These are phyloP conservation scores for Lentinula guzmanii DNA, from an alignment of 768 basidiomycete genomes.

Conservation along the genomic window DNA sequence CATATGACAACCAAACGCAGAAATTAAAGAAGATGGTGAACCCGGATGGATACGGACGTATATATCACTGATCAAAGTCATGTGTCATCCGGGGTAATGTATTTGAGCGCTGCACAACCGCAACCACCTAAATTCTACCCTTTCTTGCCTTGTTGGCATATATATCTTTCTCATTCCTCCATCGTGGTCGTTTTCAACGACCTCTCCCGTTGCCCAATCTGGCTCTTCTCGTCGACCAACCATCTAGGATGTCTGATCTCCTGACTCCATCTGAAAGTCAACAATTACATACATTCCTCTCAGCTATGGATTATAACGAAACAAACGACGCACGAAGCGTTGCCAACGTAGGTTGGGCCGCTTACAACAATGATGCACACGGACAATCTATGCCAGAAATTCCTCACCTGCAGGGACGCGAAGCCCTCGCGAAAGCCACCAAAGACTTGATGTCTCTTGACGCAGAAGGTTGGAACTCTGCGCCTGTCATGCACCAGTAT, in stretches of 20 bases:
- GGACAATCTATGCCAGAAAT: constrained; percentile 38
- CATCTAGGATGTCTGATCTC: constrained; percentile 41
- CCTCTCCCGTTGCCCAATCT: constrained; percentile 2
- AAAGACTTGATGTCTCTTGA: constrained; percentile 81
- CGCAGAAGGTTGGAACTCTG: constrained; percentile 30
- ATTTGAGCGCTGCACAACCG: not conserved
- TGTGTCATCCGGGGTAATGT: not conserved
- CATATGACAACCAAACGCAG: not conserved
- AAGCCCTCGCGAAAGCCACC: constrained; percentile 71
- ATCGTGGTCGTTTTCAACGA: not conserved
- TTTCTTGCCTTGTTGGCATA: not conserved
- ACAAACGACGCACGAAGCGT: constrained; percentile 28
- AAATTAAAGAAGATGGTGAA: not conserved
- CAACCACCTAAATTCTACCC: not conserved
- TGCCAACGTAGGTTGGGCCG: constrained; percentile 40
- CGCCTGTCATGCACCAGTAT: constrained; percentile 12
- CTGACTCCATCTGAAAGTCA: constrained; percentile 62
- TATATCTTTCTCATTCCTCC: not conserved
- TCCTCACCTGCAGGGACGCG: constrained; percentile 40
- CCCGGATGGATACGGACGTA: not conserved
- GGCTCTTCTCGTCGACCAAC: constrained; percentile 4
- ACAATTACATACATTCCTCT: constrained; percentile 66
- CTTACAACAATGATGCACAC: constrained; percentile 27
- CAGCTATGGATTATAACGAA: constrained; percentile 39
- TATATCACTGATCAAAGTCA: not conserved